Percentiles rank a stretch among this genome's conserved stretches.
Conservation (phyloP, 2,329 filamentous ascomycete genomes). For the Colletotrichum godetiae region DNA sequence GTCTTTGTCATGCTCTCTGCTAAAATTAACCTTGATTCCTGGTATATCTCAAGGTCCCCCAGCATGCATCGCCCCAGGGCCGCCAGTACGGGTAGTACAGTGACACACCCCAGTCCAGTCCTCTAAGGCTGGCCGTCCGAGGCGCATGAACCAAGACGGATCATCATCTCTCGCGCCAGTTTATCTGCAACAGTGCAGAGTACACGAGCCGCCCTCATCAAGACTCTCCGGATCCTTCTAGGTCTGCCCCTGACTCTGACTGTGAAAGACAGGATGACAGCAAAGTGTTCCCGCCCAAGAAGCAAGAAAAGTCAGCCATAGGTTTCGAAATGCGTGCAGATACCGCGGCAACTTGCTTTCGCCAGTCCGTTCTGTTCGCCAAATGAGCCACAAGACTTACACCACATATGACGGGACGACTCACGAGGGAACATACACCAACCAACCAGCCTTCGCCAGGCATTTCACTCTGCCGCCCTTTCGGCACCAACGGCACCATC, state of each 20-base stretch:
- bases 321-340: constrained; percentile 14
- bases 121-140: constrained; percentile 2
- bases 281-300: neutral
- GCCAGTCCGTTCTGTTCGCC: neutral
- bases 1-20: constrained; percentile 25
- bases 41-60: neutral
- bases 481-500: constrained; percentile 25
- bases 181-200: constrained; percentile 24
- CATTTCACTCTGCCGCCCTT: constrained; percentile 3
- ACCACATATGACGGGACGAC: neutral
- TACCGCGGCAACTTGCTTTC: constrained; percentile 10
- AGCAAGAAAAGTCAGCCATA: neutral
- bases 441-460: constrained; percentile 7
- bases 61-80: neutral
- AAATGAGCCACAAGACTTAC: neutral
- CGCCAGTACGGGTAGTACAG: neutral
- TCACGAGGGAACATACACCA: neutral
- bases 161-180: constrained; percentile 22
- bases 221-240: neutral
- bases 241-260: constrained; percentile 14
- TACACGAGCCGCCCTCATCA: constrained; percentile 16
- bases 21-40: constrained; percentile 15
- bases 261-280: constrained; percentile 23
- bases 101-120: neutral
- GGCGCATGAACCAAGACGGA: constrained; percentile 32